Base-by-base conservation (phyloP, 1,139 yeast species). In the Geotrichum candidum region DNA sequence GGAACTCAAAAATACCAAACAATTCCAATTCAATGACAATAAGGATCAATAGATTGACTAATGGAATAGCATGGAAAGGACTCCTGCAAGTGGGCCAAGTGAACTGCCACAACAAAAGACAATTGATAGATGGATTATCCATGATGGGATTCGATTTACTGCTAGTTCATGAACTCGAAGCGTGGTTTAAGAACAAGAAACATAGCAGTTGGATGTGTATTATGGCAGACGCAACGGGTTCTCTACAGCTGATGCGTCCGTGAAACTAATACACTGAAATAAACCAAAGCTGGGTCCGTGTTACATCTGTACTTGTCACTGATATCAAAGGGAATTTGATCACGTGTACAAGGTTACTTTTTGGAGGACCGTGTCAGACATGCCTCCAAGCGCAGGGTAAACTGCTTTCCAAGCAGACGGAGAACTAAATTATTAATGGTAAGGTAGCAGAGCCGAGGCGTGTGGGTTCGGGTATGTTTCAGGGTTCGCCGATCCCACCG, bases 261-360 rank as follows among this genome's bases (percentile, higher is more conserved):
- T 18, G 18, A 18, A 18, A 18, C 18, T 18, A 18, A 18, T 13
- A 45, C 9, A n/a, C 27, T 41, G 57, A 45, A 25, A 27, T 7
- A 27, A 33, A 56, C 23, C 45, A 35, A 11, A 5, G 15, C 10
- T 5, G 13, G 45, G 13, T 1, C 15, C 45, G 11, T 35, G 45
- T 35, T 13, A 35, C 45, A 11, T 35, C 45, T 35, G 45, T 35
- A 11, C 45, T 35, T 35, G 45, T n/a, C 38, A 63, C 61, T 18
- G 67, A 61, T 18, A 18, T 18, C 1, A 18, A 18, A 1, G 18
- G 18, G 18, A 1, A 18, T 18, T 18, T 18, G 57, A 64, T 51
- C 57, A 62, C 45, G 66, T 65, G 9, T 50, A 64, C 51, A n/a
- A 55, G 13, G 56, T 56, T 33, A 59, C 57, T 7, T 46, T 64